Base-by-base conservation (phyloP, 2,329 filamentous ascomycete genomes). In the Dothidotthia symphoricarpi region DNA sequence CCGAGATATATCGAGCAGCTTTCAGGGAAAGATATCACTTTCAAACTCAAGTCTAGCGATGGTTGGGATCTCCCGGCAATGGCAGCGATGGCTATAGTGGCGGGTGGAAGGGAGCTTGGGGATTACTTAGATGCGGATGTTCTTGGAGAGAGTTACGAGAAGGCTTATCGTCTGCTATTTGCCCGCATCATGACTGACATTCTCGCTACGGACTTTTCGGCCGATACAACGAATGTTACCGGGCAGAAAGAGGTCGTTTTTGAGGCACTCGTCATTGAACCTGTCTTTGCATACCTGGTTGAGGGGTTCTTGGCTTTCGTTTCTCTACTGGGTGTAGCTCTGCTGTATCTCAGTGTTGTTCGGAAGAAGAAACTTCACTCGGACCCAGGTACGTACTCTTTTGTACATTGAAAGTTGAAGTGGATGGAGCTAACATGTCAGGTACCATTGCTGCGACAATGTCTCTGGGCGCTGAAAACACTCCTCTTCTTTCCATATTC, bases 161-260 rank as follows among this genome's bases (percentile, higher is more conserved):
- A 48, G 2, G 68, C 67, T 0, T 71, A 75, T 40, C 55, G 64
- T 11, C 30, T 75, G 2, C 46, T 74, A 0, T 73, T 75, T 31
- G 49, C 64, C 1, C 49, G 63, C 3, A 44, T 48, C 3, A 51
- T 69, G 52, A 43, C 43, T 0, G 55, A 64, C 15, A 44, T 65
- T 1, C 39, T 68, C 1, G 28, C 28, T 0, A 6, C 14, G 1
- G 34, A 55, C 4, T 38, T 55, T 13, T n/a, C 34, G 3, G 2
- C 27, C 24, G 53, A 28, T 17, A 35, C 15, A 16, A 33, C 15
- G 16, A 22, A 9, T 9, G 27, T 14, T 28, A 38, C 16, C 1
- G 61, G 65, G 1, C 31, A 34, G 10, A 45, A 47, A 2, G 14
- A 31, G 2, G 56, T 61, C 17, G 33, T 9, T 1, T 59, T 52